A percentile compares a stretch with the other conserved stretches of the same genome.
phyloP scores from a whole-genome alignment of 179 eudicot species.

The Silene noctiflora region DNA sequence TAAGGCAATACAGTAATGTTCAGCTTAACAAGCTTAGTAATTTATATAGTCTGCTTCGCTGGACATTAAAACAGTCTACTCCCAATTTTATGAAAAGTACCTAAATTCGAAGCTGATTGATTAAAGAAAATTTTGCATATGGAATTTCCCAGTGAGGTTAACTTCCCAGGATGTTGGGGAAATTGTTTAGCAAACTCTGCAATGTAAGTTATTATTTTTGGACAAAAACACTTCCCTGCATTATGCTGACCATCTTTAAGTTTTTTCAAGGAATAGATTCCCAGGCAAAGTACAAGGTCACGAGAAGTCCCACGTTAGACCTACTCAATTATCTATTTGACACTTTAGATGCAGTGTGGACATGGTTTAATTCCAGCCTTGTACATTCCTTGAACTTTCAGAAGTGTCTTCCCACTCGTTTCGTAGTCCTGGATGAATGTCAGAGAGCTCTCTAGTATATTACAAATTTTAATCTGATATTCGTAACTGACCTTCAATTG shows the following conservation, averaged over 20 bases:
- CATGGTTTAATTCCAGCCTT: not conserved
- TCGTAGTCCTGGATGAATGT: not conserved
- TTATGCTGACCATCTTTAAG: not conserved
- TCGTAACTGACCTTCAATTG: not conserved
- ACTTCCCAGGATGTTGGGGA: not conserved
- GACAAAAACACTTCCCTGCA: not conserved
- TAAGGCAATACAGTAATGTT: not conserved
- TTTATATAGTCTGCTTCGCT: not conserved
- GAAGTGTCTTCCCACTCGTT: not conserved
- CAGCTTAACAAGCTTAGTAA: not conserved
- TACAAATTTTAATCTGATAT: not conserved
- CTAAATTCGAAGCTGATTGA: not conserved
- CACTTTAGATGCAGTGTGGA: not conserved
- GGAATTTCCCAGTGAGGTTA: not conserved
- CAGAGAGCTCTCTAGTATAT: not conserved
- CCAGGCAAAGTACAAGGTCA: not conserved
- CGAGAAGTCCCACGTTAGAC: not conserved
- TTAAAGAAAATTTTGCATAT: not conserved
- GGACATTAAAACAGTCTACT: not conserved
- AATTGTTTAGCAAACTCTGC: not conserved
- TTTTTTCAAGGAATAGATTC: not conserved
- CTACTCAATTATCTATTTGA: not conserved
- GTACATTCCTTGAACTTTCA: not conserved
- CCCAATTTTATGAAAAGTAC: not conserved
- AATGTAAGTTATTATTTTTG: not conserved